Evolutionary conservation across 192 early-diverging fungal species (phyloP).

Genomic region (Coemansia sp.): DNA sequence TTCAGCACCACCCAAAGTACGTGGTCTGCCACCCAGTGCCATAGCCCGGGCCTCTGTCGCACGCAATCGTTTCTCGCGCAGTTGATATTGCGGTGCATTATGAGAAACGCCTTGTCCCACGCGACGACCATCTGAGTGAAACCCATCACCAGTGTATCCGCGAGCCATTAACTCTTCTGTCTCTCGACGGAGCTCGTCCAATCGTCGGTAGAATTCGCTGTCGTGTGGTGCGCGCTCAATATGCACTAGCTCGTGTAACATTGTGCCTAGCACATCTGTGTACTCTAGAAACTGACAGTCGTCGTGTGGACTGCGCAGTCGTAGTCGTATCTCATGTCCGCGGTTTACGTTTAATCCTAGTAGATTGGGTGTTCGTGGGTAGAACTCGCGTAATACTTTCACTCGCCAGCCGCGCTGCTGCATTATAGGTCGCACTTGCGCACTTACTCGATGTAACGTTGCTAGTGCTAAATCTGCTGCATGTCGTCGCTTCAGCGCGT

Average conservation of each 20-base stretch:
- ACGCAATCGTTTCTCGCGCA: conserved; percentile 12
- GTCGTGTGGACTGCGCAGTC: conserved; percentile 27
- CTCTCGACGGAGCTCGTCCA: conserved; percentile 36
- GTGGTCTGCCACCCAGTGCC: conserved; percentile 7
- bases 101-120: conserved; percentile 25
- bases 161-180: conserved; percentile 27
- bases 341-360: conserved; percentile 44
- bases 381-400: conserved; percentile 31
- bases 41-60: conserved; percentile 26
- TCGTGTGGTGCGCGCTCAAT: conserved; percentile 43
- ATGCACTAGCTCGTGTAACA: conserved; percentile 53
- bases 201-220: conserved; percentile 24
- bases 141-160: conserved; percentile 48
- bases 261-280: conserved; percentile 40
- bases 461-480: conserved; percentile 11
- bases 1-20: background rate
- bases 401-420: conserved; percentile 37
- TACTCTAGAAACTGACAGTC: conserved; percentile 25
- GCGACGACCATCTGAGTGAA: conserved; percentile 22
- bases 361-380: conserved; percentile 26
- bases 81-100: conserved; percentile 21
- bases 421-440: conserved; percentile 47
- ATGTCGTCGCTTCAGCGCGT: conserved; percentile 28
- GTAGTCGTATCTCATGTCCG: conserved; percentile 41
- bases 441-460: conserved; percentile 33